A percentile compares a stretch with the other conserved stretches of the same genome.
Conservation (phyloP, 257 asterid species). For the Forsythia viridissima region DNA sequence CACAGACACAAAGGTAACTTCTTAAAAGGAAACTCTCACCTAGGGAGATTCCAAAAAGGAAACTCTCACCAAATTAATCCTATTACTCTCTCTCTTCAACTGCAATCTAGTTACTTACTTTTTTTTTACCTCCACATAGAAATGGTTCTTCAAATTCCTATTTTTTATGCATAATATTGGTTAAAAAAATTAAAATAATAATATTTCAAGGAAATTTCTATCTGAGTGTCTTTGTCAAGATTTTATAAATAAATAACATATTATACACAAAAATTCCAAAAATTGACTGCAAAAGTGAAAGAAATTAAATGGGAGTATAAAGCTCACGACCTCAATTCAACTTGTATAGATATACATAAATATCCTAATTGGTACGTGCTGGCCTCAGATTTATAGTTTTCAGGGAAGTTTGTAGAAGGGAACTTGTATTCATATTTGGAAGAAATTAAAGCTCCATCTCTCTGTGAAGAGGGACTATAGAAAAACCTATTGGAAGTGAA, state of each 20-base stretch:
- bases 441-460: constrained; percentile 9
- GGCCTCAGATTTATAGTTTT: not conserved
- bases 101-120: not conserved
- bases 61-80: not conserved
- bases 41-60: not conserved
- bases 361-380: not conserved
- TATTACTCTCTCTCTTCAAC: not conserved
- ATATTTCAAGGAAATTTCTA: too few relatives aligned
- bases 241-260: not conserved
- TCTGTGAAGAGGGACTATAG: not conserved
- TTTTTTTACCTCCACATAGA: not conserved
- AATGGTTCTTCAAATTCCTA: not conserved
- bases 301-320: not conserved
- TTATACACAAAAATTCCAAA: not conserved
- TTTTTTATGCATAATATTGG: not conserved
- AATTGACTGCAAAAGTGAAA: not conserved
- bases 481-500: not conserved
- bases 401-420: not conserved
- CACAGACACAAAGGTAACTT: not conserved
- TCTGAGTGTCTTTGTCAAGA: not conserved
- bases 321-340: not conserved
- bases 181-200: too few relatives aligned
- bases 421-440: not conserved
- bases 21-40: not conserved
- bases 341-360: not conserved